Percentiles rank a stretch among this genome's conserved stretches.
Conservation (phyloP, 345 rosid species). For the Acer yangbiense region DNA sequence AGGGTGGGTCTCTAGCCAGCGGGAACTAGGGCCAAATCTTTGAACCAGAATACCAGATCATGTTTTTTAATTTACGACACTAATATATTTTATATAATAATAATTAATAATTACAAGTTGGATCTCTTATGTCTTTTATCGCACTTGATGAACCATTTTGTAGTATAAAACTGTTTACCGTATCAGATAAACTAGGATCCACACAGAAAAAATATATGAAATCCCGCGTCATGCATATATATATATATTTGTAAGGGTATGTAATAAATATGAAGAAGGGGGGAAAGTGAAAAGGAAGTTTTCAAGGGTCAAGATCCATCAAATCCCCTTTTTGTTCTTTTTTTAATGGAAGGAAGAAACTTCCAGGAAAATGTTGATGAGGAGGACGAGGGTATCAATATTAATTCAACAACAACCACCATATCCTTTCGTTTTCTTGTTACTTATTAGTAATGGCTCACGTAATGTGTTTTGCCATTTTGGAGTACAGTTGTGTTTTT, state of each 20-base stretch:
- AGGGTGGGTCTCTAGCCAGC: slow-evolving; percentile 6
- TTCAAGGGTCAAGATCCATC: slow-evolving; percentile 38
- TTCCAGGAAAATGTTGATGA: slow-evolving; percentile 33
- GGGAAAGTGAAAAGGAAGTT: slow-evolving; percentile 32
- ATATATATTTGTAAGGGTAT: background rate
- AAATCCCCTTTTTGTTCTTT: background rate
- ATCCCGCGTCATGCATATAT: no score
- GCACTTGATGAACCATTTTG: no score
- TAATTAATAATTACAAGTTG: no score
- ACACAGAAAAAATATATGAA: no score
- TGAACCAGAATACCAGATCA: no score
- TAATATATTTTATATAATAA: no score
- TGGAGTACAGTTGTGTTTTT: background rate
- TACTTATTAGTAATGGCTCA: slow-evolving; percentile 23
- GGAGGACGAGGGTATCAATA: background rate
- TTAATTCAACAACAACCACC: slow-evolving; percentile 30
- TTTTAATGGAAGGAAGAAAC: slow-evolving; percentile 26
- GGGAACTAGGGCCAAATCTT: no score
- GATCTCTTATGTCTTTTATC: no score
- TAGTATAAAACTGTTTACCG: no score
- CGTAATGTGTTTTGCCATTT: background rate
- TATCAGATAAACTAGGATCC: no score
- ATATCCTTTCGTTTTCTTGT: slow-evolving; percentile 13
- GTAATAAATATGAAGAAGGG: slow-evolving; percentile 24
- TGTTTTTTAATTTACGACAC: no score